phyloP scores from a whole-genome alignment of 371 early-diverging fungal species.

The Neoconidiobolus thromboides region DNA sequence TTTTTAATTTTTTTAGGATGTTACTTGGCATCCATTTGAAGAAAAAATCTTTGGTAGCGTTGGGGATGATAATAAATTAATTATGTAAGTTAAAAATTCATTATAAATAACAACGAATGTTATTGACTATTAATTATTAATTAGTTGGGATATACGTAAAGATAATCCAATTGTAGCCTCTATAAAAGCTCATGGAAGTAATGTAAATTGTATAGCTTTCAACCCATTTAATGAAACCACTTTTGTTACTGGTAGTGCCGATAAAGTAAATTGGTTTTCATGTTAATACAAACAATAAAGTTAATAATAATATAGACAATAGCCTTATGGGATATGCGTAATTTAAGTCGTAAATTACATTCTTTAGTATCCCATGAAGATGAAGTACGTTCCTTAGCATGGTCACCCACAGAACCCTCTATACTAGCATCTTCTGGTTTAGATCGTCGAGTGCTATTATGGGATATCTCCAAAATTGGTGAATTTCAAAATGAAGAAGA shows the following conservation, averaged over 20 bases:
- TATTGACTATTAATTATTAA: not conserved
- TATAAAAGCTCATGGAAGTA: constrained; percentile 71
- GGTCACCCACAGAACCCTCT: constrained; percentile 87
- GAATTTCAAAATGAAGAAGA: constrained; percentile 91
- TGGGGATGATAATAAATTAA: constrained; percentile 80
- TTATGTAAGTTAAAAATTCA: constrained; percentile 36
- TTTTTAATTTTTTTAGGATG: constrained; percentile 36
- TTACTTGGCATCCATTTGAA: constrained; percentile 73
- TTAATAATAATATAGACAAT: constrained; percentile 31
- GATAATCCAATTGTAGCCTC: constrained; percentile 34
- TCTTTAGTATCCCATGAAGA: constrained; percentile 78
- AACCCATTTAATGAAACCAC: constrained; percentile 72
- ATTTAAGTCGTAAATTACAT: constrained; percentile 59
- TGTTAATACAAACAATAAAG: not conserved
- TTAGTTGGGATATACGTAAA: constrained; percentile 50
- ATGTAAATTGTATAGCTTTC: constrained; percentile 87
- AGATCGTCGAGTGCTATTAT: constrained; percentile 87
- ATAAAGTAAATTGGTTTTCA: constrained; percentile 30
- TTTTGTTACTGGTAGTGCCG: constrained; percentile 89
- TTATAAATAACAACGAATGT: no score
- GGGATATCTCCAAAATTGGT: constrained; percentile 90
- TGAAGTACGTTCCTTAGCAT: constrained; percentile 79
- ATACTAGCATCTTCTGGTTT: constrained; percentile 80
- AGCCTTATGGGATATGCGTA: constrained; percentile 93
- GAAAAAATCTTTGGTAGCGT: constrained; percentile 83